phyloP scores from a whole-genome alignment of 257 asterid species.

The Buddleja alternifolia region DNA sequence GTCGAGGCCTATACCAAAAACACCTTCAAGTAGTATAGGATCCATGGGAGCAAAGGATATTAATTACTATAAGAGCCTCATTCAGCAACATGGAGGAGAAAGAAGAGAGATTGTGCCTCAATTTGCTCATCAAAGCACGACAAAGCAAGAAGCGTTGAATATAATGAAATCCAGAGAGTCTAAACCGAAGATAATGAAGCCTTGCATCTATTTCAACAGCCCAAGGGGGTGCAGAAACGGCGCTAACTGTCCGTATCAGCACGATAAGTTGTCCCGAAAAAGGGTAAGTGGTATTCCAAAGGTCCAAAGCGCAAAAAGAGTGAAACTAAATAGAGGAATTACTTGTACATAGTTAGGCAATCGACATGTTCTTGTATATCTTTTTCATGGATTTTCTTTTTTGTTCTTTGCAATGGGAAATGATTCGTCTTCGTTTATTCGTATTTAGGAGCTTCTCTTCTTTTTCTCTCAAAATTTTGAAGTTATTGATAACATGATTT shows the following conservation, averaged over 20 bases:
- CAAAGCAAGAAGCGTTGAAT: conserved; percentile 32
- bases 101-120: conserved; percentile 55
- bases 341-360: conserved; percentile 40
- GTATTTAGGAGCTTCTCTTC: conserved; percentile 5
- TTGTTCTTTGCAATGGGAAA: conserved; percentile 1
- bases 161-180: conserved; percentile 38
- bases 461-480: too few relatives aligned
- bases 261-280: conserved; percentile 39
- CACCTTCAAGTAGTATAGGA: conserved; percentile 48
- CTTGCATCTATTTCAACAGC: conserved; percentile 57
- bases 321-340: conserved; percentile 64
- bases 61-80: conserved; percentile 77
- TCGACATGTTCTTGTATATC: conserved; percentile 27
- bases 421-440: conserved; percentile 23
- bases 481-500: too few relatives aligned
- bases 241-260: conserved; percentile 49
- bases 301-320: conserved; percentile 56
- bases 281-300: conserved; percentile 41
- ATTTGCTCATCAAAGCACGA: conserved; percentile 38
- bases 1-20: conserved; percentile 33
- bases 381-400: conserved; percentile 10
- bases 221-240: conserved; percentile 67
- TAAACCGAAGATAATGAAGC: conserved; percentile 49
- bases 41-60: conserved; percentile 54
- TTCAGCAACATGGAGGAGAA: conserved; percentile 92